Percentiles rank a stretch among this genome's conserved stretches.
Evolutionary conservation across 352 stramenopile species (phyloP).

Genomic region (Pythium grandisporangium): DNA sequence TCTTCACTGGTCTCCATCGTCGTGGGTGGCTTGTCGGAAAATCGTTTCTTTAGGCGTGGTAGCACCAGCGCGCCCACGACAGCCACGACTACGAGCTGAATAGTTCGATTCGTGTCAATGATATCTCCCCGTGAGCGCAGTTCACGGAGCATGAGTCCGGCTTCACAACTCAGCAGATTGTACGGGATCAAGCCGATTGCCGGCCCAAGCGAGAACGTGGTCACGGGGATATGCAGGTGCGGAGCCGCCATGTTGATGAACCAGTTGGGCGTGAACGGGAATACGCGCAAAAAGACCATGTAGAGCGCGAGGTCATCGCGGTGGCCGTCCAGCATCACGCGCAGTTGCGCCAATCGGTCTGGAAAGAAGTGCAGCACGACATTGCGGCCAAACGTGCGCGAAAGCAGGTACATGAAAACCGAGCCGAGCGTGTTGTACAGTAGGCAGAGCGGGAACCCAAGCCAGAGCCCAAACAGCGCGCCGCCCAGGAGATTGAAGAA

Average conservation of each 20-base stretch:
- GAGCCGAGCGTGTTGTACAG: constrained; percentile 77
- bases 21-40: constrained; percentile 15
- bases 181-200: constrained; percentile 68
- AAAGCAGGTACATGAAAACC: constrained; percentile 70
- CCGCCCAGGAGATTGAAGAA: constrained; percentile 77
- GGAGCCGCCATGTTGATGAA: constrained; percentile 82
- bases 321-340: constrained; percentile 47
- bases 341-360: constrained; percentile 33
- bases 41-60: constrained; percentile 55
- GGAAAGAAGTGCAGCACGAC: constrained; percentile 48
- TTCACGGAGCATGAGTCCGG: constrained; percentile 59
- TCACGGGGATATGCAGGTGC: constrained; percentile 56
- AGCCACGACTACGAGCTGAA: constrained; percentile 69
- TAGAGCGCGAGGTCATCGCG: constrained; percentile 75
- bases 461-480: constrained; percentile 56
- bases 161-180: constrained; percentile 82
- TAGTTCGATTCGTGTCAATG: constrained; percentile 64
- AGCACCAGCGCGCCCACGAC: constrained; percentile 46
- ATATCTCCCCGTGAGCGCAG: constrained; percentile 65
- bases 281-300: constrained; percentile 76
- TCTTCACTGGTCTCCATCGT: constrained; percentile 20
- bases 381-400: constrained; percentile 35
- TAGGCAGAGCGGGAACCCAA: constrained; percentile 67
- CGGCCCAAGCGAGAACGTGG: constrained; percentile 49
- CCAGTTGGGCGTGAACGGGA: constrained; percentile 81